phyloP scores from a whole-genome alignment of 1,139 yeast species.

The Geotrichum fermentans region DNA sequence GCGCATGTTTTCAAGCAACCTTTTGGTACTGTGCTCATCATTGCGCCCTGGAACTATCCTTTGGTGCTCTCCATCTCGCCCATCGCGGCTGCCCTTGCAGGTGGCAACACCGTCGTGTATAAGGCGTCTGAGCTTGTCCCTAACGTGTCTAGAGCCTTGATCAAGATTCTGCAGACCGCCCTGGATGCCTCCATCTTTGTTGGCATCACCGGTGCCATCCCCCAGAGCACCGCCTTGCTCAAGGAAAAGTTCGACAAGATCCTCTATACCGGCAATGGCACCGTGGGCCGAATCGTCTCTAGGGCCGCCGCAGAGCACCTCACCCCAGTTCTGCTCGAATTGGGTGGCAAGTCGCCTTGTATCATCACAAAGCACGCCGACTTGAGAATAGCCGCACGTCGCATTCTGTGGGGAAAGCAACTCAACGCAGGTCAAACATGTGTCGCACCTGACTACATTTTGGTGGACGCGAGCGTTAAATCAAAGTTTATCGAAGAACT shows the following conservation, averaged over 20 bases:
- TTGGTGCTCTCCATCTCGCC: constrained; percentile 60
- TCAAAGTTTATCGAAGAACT: constrained; percentile 50
- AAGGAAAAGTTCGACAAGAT: constrained; percentile 73
- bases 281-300: constrained; percentile 74
- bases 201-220: constrained; percentile 68
- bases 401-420: constrained; percentile 75
- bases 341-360: constrained; percentile 93
- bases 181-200: constrained; percentile 53
- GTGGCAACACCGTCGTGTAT: constrained; percentile 76
- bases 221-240: constrained; percentile 64
- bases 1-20: constrained; percentile 62
- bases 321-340: constrained; percentile 76
- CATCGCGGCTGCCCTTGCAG: constrained; percentile 75
- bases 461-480: constrained; percentile 57
- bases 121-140: constrained; percentile 80
- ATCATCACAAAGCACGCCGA: constrained; percentile 52
- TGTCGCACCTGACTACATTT: constrained; percentile 77
- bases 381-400: constrained; percentile 52
- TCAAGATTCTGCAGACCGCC: constrained; percentile 51
- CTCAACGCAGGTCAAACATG: constrained; percentile 88
- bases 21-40: constrained; percentile 67
- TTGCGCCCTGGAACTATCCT: constrained; percentile 89
- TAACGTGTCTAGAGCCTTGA: constrained; percentile 51
- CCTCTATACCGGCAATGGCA: constrained; percentile 76
- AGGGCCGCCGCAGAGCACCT: constrained; percentile 76